These are phyloP conservation scores for Marasmius oreades DNA, from an alignment of 1,284 basidiomycete species.

Conservation along the genomic window DNA sequence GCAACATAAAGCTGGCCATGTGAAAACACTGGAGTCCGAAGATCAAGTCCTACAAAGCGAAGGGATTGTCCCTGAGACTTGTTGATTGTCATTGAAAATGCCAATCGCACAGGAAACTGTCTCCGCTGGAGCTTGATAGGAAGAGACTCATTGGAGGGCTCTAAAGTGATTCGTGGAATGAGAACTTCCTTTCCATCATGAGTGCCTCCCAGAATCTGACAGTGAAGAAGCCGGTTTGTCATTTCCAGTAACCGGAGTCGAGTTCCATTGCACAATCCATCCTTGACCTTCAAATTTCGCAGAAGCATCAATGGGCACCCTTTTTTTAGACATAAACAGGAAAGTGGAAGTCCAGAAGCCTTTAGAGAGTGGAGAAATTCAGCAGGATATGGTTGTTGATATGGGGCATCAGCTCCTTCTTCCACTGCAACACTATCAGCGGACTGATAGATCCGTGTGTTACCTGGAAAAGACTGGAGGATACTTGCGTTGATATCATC, in stretches of 20 bases:
- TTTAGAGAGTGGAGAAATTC: too few species aligned
- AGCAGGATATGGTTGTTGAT: too few species aligned
- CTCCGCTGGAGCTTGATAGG: constrained; percentile 15
- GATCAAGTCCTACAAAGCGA: constrained; percentile 24
- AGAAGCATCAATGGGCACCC: background rate
- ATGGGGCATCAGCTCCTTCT: too few species aligned
- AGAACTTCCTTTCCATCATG: background rate
- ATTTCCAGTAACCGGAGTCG: background rate
- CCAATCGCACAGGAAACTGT: constrained; percentile 31
- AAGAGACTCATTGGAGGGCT: background rate
- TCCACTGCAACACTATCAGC: too few species aligned
- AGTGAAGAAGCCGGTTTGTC: background rate
- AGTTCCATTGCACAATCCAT: background rate
- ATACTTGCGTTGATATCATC: too few species aligned
- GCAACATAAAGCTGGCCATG: constrained; percentile 35
- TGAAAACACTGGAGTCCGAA: constrained; percentile 27
- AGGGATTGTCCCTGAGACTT: constrained; percentile 35
- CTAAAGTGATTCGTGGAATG: background rate
- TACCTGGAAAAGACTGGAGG: too few species aligned
- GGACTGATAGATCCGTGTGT: too few species aligned
- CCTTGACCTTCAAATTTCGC: background rate
- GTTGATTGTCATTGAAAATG: constrained; percentile 36
- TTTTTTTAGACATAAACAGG: background rate
- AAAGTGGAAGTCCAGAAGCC: background rate
- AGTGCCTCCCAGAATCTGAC: background rate